phyloP scores from a whole-genome alignment of 352 stramenopile genomes.

The Phytopythium oedochilum region DNA sequence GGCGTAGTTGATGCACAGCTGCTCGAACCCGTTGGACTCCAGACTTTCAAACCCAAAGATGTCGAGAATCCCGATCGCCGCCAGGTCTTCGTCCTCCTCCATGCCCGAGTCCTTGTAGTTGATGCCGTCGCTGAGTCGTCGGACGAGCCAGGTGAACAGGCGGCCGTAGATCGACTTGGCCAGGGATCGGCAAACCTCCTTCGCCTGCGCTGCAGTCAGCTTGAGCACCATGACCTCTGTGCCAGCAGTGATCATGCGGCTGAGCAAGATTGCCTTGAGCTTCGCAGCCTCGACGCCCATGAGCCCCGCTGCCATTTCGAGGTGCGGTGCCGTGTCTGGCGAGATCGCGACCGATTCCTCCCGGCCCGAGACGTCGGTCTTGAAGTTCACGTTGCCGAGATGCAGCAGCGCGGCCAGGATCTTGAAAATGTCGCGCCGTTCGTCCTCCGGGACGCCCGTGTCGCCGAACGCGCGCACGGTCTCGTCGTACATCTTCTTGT shows the following conservation, averaged over 20 bases:
- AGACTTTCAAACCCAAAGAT: constrained; percentile 90
- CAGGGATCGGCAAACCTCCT: constrained; percentile 91
- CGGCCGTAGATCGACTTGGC: constrained; percentile 96
- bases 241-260: constrained; percentile 89
- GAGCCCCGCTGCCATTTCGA: constrained; percentile 85
- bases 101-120: constrained; percentile 54
- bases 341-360: constrained; percentile 47
- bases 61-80: constrained; percentile 83
- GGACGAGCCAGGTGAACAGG: constrained; percentile 95
- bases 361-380: constrained; percentile 13
- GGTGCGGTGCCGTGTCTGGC: constrained; percentile 26
- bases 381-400: constrained; percentile 93
- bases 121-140: constrained; percentile 75
- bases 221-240: constrained; percentile 86
- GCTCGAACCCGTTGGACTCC: constrained; percentile 78
- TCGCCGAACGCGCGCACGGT: constrained; percentile 77
- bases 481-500: constrained; percentile 51
- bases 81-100: constrained; percentile 42
- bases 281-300: constrained; percentile 78
- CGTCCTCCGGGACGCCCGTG: constrained; percentile 48
- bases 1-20: constrained; percentile 87
- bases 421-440: constrained; percentile 55
- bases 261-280: constrained; percentile 88
- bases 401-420: constrained; percentile 92
- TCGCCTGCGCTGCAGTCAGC: constrained; percentile 59